Conservation (phyloP, 305 asterid genomes). For the Fraxinus sp. region DNA sequence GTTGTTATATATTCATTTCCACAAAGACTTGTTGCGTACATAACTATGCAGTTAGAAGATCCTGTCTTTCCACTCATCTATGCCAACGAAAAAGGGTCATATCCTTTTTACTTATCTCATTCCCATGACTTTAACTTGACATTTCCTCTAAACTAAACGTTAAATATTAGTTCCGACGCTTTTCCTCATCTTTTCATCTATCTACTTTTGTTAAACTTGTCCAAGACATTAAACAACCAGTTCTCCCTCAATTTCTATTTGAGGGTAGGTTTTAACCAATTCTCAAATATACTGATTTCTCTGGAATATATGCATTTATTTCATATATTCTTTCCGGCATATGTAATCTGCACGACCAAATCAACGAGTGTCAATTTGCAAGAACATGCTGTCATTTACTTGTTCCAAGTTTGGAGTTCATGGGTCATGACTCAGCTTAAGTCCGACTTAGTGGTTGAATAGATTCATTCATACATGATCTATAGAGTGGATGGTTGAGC, state of each 20-base stretch:
- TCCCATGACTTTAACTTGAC: not conserved
- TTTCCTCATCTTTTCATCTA: not conserved
- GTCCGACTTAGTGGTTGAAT: not conserved
- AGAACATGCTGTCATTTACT: not conserved
- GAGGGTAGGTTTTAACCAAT: not conserved
- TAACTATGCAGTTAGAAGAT: not conserved
- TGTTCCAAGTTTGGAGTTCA: not conserved
- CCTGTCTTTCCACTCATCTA: not conserved
- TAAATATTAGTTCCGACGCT: not conserved
- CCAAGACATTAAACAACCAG: not conserved
- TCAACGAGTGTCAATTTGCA: not conserved
- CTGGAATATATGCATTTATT: not conserved
- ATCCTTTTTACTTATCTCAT: not conserved
- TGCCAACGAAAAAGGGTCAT: not conserved
- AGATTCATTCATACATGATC: not conserved
- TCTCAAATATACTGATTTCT: not conserved
- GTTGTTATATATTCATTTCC: not conserved
- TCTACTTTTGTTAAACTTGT: not conserved
- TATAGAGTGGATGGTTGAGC: not conserved
- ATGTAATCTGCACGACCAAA: not conserved
- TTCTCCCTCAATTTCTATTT: not conserved
- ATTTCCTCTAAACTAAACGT: not conserved
- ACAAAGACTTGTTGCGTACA: not conserved
- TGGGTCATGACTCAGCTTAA: not conserved
- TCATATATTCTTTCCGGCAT: not conserved